These are phyloP conservation scores for Aspergillus ibericus DNA, from an alignment of 2,329 filamentous ascomycete species.

Conservation along the genomic window DNA sequence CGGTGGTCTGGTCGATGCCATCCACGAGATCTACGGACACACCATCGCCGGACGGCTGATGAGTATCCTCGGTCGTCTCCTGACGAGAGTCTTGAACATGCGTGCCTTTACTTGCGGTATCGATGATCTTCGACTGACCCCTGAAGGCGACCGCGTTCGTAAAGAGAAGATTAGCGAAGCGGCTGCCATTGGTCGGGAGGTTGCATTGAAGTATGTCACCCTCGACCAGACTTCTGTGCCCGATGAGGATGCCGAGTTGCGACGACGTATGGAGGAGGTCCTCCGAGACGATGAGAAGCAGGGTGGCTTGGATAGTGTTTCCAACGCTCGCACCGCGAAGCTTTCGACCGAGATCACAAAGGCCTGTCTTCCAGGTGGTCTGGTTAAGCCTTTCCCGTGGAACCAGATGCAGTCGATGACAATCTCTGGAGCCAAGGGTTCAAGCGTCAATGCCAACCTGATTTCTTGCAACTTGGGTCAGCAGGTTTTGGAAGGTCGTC, in stretches of 20 bases:
- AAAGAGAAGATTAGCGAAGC: constrained; percentile 68
- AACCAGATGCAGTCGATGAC: constrained; percentile 99
- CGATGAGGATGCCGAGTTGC: constrained; percentile 69
- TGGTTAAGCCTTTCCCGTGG: constrained; percentile 88
- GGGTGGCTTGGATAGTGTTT: constrained; percentile 81
- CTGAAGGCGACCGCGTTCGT: constrained; percentile 71
- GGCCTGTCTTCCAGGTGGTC: constrained; percentile 74
- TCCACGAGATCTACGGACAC: constrained; percentile 92
- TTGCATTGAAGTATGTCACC: constrained; percentile 86
- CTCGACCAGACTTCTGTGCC: constrained; percentile 64
- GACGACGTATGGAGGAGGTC: constrained; percentile 80
- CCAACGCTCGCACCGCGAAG: constrained; percentile 67
- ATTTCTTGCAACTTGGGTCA: constrained; percentile 98
- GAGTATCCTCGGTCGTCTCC: constrained; percentile 81
- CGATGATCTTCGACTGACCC: constrained; percentile 86
- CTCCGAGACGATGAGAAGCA: constrained; percentile 89
- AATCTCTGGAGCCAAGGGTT: constrained; percentile 91
- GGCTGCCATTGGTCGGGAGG: constrained; percentile 68
- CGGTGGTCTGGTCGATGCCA: constrained; percentile 84
- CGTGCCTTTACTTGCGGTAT: constrained; percentile 96
- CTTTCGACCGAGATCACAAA: constrained; percentile 78
- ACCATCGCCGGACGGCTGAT: constrained; percentile 82
- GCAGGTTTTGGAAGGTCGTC: constrained; percentile 89
- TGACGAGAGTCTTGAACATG: constrained; percentile 90
- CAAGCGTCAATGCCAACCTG: constrained; percentile 88